phyloP scores from a whole-genome alignment of 495 filamentous ascomycete genomes.

The Alectoria sarmentosa region DNA sequence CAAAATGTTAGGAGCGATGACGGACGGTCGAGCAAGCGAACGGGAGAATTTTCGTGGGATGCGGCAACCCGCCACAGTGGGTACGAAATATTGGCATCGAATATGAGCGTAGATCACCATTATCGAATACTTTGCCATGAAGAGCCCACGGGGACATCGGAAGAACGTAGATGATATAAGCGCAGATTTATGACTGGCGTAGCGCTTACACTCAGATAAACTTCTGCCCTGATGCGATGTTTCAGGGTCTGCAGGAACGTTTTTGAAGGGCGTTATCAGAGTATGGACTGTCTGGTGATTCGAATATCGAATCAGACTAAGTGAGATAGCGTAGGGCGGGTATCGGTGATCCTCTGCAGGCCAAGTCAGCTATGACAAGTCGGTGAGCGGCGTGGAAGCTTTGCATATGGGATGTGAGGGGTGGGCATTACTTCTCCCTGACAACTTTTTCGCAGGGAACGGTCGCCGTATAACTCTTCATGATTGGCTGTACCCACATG shows the following conservation, averaged over 20 bases:
- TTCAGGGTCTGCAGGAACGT: background rate
- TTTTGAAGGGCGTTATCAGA: background rate
- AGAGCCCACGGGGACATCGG: background rate
- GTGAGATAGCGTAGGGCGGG: background rate
- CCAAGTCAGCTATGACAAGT: too few relatives aligned
- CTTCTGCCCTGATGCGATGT: background rate
- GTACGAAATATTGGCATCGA: background rate
- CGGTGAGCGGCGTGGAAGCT: background rate
- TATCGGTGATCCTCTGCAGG: background rate
- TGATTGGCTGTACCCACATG: too few relatives aligned
- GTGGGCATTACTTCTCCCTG: background rate
- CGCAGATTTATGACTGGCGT: background rate
- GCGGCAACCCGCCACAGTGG: conserved; percentile 2
- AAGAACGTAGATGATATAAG: background rate
- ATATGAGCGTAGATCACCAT: background rate
- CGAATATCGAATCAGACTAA: background rate
- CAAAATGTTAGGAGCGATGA: background rate
- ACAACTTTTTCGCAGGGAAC: too few relatives aligned
- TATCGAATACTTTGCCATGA: background rate
- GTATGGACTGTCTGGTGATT: background rate
- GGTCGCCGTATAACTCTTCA: too few relatives aligned
- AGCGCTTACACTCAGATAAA: background rate
- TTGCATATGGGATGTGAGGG: too few relatives aligned
- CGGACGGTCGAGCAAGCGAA: background rate
- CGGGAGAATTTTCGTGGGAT: conserved; percentile 4